Evolutionary conservation across 768 basidiomycete genomes (phyloP), one percentile per base, ranked within the genome.

Genomic region (Suillus clintonianus): DNA sequence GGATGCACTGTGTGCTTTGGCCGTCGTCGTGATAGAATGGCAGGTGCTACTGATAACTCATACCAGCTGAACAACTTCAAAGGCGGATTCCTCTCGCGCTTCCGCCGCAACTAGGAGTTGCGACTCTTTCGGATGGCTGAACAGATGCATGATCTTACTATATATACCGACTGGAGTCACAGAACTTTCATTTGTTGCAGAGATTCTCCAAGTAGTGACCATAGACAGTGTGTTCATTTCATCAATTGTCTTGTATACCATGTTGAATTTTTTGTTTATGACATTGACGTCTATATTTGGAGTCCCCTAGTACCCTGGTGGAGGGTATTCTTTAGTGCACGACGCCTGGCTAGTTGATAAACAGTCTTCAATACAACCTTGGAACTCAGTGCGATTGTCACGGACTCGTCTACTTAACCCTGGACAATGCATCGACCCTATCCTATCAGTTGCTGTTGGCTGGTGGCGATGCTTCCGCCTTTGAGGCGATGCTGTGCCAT

Each of bases 1-100:
- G 89, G 89, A 59, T 84, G 85, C 79, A 87, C 87, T 4, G 86
- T 91, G 42, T 89, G 88, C 79, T 85, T 89, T 65, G 89, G 89
- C 13, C 85, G 89, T 43, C 80, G 88, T 62, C 83, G 79, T 62
- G 79, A 82, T 62, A 82, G 88, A 66, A 79, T 83, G 78, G 71
- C 82, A 0, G 78, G 78, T 24, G 82, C 77, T 19, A 73, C 66
- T 1, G 17, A 63, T 8, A 24, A 27, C 22, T 61, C 72, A 60
- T 74, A 72, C 65, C 65, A 70, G 3, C 47, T 72, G 54, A 57
- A 69, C 2, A 45, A 62, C 39, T 32, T 67, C 60, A 78, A 77
- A 64, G 4, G 39, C 2, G 56, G 68, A 7, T 75, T 80, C 65
- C 76, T 78, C 56, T 65, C 76, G 47, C 76, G 68, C 56, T 83